Base-by-base conservation (phyloP, 768 basidiomycete species). In the Amanita phalloides region DNA sequence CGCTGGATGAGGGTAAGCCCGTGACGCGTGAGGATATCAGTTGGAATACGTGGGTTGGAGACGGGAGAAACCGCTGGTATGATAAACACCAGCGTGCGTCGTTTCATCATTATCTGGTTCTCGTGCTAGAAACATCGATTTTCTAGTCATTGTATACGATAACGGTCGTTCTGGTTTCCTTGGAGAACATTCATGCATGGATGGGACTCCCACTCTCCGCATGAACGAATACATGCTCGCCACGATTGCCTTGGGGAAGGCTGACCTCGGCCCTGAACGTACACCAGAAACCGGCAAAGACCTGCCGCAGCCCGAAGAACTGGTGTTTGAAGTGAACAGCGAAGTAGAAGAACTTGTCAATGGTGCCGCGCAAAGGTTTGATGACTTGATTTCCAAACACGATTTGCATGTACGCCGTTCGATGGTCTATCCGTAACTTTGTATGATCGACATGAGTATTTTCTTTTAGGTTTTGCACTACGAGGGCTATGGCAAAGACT, bases 81-180 rank as follows among this genome's bases (percentile, higher is more conserved):
- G 96, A 98, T 73, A 99, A 99, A 68, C 95, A 98, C 62, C 90
- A 98, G 62, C 61, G 90, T 92, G 63, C 32, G 85, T 73, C 4
- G 38, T n/a, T 39, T 14, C 25, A 3, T 49, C 1, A 41, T 28
- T 17, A n/a, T 14, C 42, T 14, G 13, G 23, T 30, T 42, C 38
- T 4, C 21, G 20, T 2, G 13, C 17, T 30, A 23, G 52, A 21
- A 37, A 28, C 42, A 9, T 26, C 14, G 45, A n/a, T 49, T 49
- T 49, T 49, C n/a, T 62, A 93, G 91, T 97, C 49, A 81, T 99
- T 60, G 90, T 99, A 6, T 95, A 90, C 62, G 90, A 92, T 54
- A 92, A 93, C 58, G 96, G 92, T 43, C 89, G 90, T 35, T 92
- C 90, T 21, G 95, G 89, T 0, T 99, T 98, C 77, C 70, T 91